Percentiles rank a stretch among this genome's conserved stretches.
phyloP scores from a whole-genome alignment of 768 basidiomycete species.

The Lentinula sp. region DNA sequence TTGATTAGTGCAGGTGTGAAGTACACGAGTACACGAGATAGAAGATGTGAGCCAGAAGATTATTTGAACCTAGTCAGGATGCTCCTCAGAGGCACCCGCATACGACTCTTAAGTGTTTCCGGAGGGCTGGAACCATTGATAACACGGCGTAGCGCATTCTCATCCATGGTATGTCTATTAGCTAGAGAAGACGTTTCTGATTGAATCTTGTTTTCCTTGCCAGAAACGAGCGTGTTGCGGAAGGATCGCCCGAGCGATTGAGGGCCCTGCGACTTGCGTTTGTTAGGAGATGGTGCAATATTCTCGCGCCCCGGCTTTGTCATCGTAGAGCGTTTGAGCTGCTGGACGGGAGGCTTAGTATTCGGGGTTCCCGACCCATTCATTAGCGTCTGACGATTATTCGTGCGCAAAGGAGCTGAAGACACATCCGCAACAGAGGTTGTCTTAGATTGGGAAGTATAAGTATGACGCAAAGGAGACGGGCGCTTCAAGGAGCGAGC shows the following conservation, averaged over 20 bases:
- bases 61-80: conserved; percentile 42
- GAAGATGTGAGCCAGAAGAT: neutral
- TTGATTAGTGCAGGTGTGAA: neutral
- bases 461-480: conserved; percentile 10
- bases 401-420: neutral
- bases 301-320: neutral
- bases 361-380: neutral
- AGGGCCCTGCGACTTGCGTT: neutral
- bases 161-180: conserved; percentile 24
- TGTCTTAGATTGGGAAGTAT: conserved; percentile 5
- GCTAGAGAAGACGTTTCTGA: neutral
- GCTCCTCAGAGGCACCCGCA: conserved; percentile 39
- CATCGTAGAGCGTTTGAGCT: neutral
- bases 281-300: neutral
- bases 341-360: neutral
- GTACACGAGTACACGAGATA: neutral
- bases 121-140: conserved; percentile 11
- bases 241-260: neutral
- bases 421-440: neutral
- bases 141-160: conserved; percentile 25
- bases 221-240: conserved; percentile 1
- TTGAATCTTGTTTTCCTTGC: conserved; percentile 7
- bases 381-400: neutral
- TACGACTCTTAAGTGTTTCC: conserved; percentile 29
- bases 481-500: conserved; percentile 1